Percentiles rank a stretch among this genome's conserved stretches.
phyloP scores from a whole-genome alignment of 495 filamentous ascomycete genomes.

The Penicillium nucicola region DNA sequence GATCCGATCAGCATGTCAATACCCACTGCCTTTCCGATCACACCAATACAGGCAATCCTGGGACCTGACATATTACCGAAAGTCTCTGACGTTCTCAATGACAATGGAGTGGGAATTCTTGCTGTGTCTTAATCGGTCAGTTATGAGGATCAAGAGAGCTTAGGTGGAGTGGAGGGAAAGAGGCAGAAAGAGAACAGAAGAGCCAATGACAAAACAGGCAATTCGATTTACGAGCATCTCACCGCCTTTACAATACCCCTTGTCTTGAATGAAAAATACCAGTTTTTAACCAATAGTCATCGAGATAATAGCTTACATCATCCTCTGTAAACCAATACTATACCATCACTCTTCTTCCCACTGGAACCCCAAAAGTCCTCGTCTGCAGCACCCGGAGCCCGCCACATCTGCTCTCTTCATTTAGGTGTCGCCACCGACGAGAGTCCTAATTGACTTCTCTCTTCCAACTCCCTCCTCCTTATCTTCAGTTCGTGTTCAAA shows the following conservation, averaged over 20 bases:
- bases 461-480: neutral
- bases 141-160: too few species aligned
- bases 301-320: conserved; percentile 14
- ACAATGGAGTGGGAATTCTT: too few species aligned
- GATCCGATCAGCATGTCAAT: conserved; percentile 4
- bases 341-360: conserved; percentile 16
- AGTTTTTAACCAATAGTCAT: conserved; percentile 4
- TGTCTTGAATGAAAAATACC: neutral
- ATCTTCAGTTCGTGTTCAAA: neutral
- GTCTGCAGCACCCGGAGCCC: conserved; percentile 10
- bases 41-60: conserved; percentile 80
- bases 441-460: conserved; percentile 1
- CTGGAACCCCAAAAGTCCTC: conserved; percentile 20
- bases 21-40: conserved; percentile 86
- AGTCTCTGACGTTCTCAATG: neutral
- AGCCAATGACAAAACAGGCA: conserved; percentile 17
- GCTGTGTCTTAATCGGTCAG: neutral
- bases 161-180: neutral
- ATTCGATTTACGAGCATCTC: conserved; percentile 18
- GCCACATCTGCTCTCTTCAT: conserved; percentile 16
- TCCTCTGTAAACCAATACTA: neutral
- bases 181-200: neutral
- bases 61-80: conserved; percentile 26
- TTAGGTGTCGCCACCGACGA: conserved; percentile 1
- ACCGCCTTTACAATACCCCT: conserved; percentile 22